Evolutionary conservation across 2,329 filamentous ascomycete species (phyloP).

Genomic region (Hypomyces perniciosus): DNA sequence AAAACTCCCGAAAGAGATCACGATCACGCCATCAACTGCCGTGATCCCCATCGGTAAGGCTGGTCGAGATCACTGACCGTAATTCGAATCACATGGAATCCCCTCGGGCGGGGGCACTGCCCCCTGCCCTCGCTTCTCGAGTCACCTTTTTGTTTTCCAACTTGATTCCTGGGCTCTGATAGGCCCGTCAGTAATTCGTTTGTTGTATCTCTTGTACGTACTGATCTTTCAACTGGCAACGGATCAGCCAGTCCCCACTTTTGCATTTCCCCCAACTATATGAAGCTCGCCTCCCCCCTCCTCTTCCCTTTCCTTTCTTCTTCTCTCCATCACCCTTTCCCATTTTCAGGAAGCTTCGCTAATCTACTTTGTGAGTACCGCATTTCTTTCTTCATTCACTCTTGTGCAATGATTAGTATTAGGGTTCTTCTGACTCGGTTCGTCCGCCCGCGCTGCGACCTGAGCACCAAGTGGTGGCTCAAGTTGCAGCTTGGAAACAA

Average conservation of each 20-base stretch:
- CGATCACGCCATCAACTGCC: too few species aligned
- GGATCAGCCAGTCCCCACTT: conserved; percentile 6
- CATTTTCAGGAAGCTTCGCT: too few species aligned
- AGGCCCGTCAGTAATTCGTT: not conserved
- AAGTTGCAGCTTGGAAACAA: too few species aligned
- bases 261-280: not conserved
- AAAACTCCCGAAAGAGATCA: too few species aligned
- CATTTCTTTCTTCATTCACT: too few species aligned
- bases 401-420: too few species aligned
- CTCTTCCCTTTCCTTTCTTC: conserved; percentile 1
- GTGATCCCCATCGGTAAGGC: too few species aligned
- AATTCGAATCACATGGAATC: not conserved
- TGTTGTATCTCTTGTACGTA: not conserved
- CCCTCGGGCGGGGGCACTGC: not conserved
- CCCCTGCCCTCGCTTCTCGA: not conserved
- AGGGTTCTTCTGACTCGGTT: too few species aligned
- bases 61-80: too few species aligned
- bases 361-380: too few species aligned
- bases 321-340: not conserved
- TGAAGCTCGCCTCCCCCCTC: not conserved
- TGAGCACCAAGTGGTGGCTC: too few species aligned
- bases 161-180: conserved; percentile 5
- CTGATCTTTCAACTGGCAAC: not conserved
- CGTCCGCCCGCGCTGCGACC: too few species aligned
- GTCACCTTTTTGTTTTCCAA: not conserved